Percentiles rank a stretch among this genome's conserved stretches.
Conservation (phyloP, 352 stramenopile genomes). For the Phytophthora rubi region DNA sequence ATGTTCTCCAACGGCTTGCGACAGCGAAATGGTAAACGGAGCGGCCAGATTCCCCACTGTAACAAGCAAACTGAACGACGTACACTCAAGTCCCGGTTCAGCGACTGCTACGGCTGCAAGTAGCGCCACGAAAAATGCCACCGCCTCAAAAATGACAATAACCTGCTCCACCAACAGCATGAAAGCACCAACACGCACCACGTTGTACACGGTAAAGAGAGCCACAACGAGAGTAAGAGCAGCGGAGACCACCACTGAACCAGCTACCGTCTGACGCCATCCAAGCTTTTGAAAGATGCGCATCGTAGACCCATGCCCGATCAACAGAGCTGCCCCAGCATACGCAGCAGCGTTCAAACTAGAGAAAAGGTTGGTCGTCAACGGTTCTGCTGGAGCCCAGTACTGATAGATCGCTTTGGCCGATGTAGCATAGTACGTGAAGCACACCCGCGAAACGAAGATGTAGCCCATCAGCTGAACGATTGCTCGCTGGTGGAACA, state of each 20-base stretch:
- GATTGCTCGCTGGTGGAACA: conserved; percentile 48
- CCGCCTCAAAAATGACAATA: conserved; percentile 53
- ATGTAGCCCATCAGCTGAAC: conserved; percentile 49
- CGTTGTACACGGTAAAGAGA: conserved; percentile 62
- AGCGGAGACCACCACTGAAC: conserved; percentile 40
- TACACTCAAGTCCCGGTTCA: conserved; percentile 53
- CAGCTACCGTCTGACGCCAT: conserved; percentile 48
- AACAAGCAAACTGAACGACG: conserved; percentile 58
- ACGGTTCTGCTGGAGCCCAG: conserved; percentile 46
- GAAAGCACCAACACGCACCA: conserved; percentile 55
- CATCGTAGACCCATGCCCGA: conserved; percentile 26
- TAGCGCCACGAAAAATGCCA: conserved; percentile 58
- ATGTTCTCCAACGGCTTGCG: conserved; percentile 63
- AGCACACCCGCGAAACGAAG: conserved; percentile 59
- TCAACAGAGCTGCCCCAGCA: conserved; percentile 34
- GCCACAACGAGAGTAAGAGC: conserved; percentile 46
- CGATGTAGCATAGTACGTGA: conserved; percentile 64
- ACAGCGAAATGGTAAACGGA: conserved; percentile 62
- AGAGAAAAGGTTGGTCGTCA: conserved; percentile 56
- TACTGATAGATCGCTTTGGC: conserved; percentile 67
- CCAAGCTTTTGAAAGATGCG: conserved; percentile 33
- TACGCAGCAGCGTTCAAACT: conserved; percentile 56
- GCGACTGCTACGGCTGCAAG: conserved; percentile 55
- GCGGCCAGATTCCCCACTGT: conserved; percentile 61
- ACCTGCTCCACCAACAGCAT: conserved; percentile 62